Evolutionary conservation across 2,329 filamentous ascomycete species (phyloP), one percentile per base, ranked within the genome.

Genomic region (Claviceps citrina): DNA sequence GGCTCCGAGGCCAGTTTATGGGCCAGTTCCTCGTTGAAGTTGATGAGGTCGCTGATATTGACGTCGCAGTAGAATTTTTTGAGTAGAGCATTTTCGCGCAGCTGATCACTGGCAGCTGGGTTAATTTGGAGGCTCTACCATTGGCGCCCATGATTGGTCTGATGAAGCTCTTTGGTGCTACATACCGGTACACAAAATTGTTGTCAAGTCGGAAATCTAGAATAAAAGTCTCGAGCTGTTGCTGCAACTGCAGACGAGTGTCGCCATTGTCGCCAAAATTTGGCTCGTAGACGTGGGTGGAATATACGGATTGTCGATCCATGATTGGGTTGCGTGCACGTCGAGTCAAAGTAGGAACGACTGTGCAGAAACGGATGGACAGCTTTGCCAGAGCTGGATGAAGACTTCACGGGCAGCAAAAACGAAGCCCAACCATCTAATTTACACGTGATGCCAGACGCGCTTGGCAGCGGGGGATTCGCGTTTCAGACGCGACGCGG

Each of bases 11-110:
- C 83, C 46, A 98, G 70, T 55, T 80, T 78, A 60, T 96, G 84
- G 22, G 89, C 91, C 44, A 98, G 71, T 59, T 95, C 86, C 62
- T 96, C 89, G 55, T 93, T 91, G 64, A 87, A 96, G 45, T 82
- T 91, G 59, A 96, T 96, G 43, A 98, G 67, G 58, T 98, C 89
- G 46, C 83, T 84, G 51, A 98, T 84, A 58, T 98, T 87, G 56
- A 98, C 76, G 59, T 98, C 89, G 66, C 91, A 95, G 61, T 81
- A 95, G 65, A 86, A 96, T 52, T 87, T 86, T 58, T 94, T 91
- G 31, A 94, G 70, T 1, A 96, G 73, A 7, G 91, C 86, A 65
- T 98, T 98, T 57, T 96, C 86, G 52, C 84, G 78, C 43, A 98
- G 75, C 63, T 96, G 91, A 54, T 96, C 89, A 73, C 91, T 93